Evolutionary conservation across 2,329 filamentous ascomycete genomes (phyloP).

Genomic region (Incumbomyces lentus): DNA sequence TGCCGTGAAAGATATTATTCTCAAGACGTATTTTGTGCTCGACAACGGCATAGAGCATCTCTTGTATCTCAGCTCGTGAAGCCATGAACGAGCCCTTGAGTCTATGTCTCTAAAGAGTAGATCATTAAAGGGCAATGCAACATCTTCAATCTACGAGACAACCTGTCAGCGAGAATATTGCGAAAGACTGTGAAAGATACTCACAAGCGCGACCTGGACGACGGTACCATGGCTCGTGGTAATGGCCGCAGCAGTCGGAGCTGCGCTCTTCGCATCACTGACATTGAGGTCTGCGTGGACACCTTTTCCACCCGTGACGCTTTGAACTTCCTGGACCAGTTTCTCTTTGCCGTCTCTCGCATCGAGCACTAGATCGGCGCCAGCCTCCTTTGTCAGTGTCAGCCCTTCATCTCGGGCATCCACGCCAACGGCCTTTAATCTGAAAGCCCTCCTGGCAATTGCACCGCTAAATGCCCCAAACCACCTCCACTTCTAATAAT

Average conservation of each 20-base stretch:
- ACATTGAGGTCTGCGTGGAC: constrained; percentile 44
- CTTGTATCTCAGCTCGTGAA: constrained; percentile 33
- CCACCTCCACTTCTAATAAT: constrained; percentile 25
- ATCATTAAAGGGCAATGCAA: constrained; percentile 33
- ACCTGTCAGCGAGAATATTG: not conserved
- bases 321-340: constrained; percentile 38
- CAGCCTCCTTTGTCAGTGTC: constrained; percentile 33
- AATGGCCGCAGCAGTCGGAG: constrained; percentile 39
- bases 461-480: constrained; percentile 21
- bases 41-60: constrained; percentile 39
- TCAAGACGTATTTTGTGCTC: constrained; percentile 39
- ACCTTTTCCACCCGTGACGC: constrained; percentile 38
- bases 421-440: constrained; percentile 40
- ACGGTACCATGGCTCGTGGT: constrained; percentile 49
- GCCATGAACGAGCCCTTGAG: constrained; percentile 37
- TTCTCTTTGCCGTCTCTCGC: constrained; percentile 37
- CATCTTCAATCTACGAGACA: constrained; percentile 28
- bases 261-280: constrained; percentile 42
- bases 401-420: constrained; percentile 45
- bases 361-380: constrained; percentile 44
- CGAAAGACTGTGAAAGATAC: not conserved
- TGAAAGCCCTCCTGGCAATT: constrained; percentile 20
- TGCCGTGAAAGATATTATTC: constrained; percentile 41
- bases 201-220: constrained; percentile 46
- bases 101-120: constrained; percentile 44